A percentile compares a stretch with the other conserved stretches of the same genome.
These are phyloP conservation scores for Erythrophleum ivorense DNA, from an alignment of 331 rosid species.

Conservation along the genomic window DNA sequence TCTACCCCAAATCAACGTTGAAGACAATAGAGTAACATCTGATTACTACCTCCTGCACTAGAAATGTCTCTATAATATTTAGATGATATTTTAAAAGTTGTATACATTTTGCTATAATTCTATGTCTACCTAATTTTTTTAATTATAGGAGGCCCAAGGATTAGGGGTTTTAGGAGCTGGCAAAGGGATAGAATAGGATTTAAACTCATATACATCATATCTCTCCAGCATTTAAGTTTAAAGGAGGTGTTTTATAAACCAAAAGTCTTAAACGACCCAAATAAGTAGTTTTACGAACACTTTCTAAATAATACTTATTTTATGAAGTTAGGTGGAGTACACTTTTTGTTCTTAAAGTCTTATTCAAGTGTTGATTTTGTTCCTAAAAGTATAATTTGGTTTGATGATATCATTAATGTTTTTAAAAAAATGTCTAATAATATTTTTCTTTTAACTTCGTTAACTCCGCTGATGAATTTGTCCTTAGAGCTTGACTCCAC, in stretches of 20 bases:
- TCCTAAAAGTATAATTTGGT: neutral
- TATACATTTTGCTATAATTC: too few relatives aligned
- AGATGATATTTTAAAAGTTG: too few relatives aligned
- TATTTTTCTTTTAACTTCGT: too few relatives aligned
- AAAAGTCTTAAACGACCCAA: neutral
- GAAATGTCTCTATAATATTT: too few relatives aligned
- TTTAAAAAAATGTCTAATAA: too few relatives aligned
- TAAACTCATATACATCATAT: neutral
- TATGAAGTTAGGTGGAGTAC: neutral
- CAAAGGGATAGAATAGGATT: neutral
- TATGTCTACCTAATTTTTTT: too few relatives aligned
- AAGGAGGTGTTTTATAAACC: neutral
- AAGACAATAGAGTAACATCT: too few relatives aligned
- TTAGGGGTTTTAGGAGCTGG: neutral
- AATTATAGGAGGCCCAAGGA: neutral
- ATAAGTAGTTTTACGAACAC: neutral
- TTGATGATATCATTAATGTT: neutral
- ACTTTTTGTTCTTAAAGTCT: neutral
- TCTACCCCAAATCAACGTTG: too few relatives aligned
- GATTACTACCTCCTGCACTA: too few relatives aligned
- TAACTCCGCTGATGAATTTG: too few relatives aligned
- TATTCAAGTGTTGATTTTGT: neutral
- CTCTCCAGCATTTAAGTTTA: neutral
- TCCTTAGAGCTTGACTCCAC: too few relatives aligned
- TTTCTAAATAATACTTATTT: too few relatives aligned